Evolutionary conservation across 1,284 basidiomycete species (phyloP), one percentile per base, ranked within the genome.

Genomic region (Microbotryum scabiosae): DNA sequence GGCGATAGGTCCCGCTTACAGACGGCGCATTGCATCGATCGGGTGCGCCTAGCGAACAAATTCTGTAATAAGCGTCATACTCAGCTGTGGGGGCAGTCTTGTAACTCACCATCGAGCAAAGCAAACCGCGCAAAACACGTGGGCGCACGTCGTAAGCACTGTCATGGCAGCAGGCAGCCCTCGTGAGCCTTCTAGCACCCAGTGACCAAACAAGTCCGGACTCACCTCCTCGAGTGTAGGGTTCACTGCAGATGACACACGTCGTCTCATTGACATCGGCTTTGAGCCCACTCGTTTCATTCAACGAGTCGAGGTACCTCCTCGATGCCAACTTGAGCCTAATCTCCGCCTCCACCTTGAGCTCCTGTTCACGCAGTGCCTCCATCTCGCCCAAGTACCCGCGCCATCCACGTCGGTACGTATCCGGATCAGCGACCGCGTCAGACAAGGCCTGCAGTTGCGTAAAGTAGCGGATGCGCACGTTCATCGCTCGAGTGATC

Each of bases 241-340:
- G 36, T 12, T 66, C 64, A 36, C 51, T 54, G 54, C 67, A 68
- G 43, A 69, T 67, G 25, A 65, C 45, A 45, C 70, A 70, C 1
- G 51, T 57, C 9, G 57, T 51, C 12, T 66, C 69, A 18, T 63
- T 62, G 7, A 54, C 43, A 8, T 56, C 60, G 14, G 54, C 47
- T 9, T 52, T 56, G 5, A 41, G 51, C 16, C 26, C 51, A 2
- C 57, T 52, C 3, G 51, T 41, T 16, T 52, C 52, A 45, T 64
- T 56, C 44, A 71, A 60, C 23, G 58, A 58, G 18, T 70, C 65
- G 30, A 71, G 62, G 53, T 67, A 71, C 3, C 70, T 63, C 21
- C 36, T 41, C 36, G 36, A 41, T 3, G 36, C 12, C 16, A 12
- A 1, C 36, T 41, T 18, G 16, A 41, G 36, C 36, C 36, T 41